Evolutionary conservation across 208 protist genomes (phyloP), one percentile per base, ranked within the genome.

Genomic region (Leishmania mexicana): DNA sequence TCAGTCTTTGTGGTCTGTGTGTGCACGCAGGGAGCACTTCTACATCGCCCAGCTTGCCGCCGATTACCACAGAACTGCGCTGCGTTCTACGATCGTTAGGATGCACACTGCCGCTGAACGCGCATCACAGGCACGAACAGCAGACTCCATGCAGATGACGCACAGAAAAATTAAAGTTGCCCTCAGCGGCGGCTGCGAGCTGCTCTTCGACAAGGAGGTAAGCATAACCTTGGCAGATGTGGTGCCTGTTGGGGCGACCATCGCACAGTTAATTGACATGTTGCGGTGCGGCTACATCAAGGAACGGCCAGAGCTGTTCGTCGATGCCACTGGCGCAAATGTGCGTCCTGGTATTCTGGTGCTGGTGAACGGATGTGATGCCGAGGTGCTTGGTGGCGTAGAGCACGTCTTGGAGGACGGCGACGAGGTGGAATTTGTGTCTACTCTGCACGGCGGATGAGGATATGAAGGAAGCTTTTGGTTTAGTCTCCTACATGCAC

Each of bases 391-490:
- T 7, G 97, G 95, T 53, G 96, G 94, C 40, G 83, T 98, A 7
- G 83, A 88, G 28, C 97, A 98, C 78, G 82, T 86, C 15, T 79
- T 99, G 15, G 87, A 94, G 73, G 93, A 98, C 31, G 89, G 89
- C 19, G 96, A 99, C 64, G 89, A 84, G 2, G 84, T 99, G 42
- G 95, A 97, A 49, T 98, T 99, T 74, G 98, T 99, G 45, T 99
- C 96, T 4, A 99, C 97, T 28, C 85, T 99, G 8, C 98, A 99
- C 75, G 98, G 98, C 49, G 98, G 98, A 13, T 99, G 91, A 76
- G n/a, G 17, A 28, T 40, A 13, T 31, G 71, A 38, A 24, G 45
- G 40, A 5, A 17, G 45, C n/a, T 6, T 35, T 19, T 31, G 13
- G 68, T 31, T 49, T 57, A 57, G 2, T 28, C 47, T 8, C 3